A percentile compares a stretch with the other conserved stretches of the same genome.
Evolutionary conservation across 345 rosid genomes (phyloP).

Genomic region (Linum tenue): DNA sequence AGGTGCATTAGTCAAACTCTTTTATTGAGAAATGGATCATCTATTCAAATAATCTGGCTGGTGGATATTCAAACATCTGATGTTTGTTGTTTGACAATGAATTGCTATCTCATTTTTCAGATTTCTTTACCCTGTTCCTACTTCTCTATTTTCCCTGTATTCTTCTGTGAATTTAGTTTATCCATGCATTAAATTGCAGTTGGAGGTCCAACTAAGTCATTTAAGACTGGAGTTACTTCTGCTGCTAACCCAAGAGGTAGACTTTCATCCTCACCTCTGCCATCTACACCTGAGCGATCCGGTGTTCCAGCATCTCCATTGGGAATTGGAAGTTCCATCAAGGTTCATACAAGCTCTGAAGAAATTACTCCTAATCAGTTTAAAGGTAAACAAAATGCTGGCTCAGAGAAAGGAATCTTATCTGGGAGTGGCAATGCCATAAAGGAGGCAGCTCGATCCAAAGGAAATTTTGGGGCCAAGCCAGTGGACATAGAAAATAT

Average conservation of each 20-base stretch:
- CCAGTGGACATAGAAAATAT: slow-evolving; percentile 54
- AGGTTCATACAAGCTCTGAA: slow-evolving; percentile 31
- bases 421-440: slow-evolving; percentile 27
- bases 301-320: slow-evolving; percentile 42
- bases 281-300: slow-evolving; percentile 49
- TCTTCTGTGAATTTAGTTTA: slow-evolving; percentile 2
- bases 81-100: neutral
- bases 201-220: slow-evolving; percentile 39
- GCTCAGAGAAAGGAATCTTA: slow-evolving; percentile 46
- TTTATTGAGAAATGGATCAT: neutral
- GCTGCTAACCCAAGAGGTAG: slow-evolving; percentile 39
- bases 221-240: slow-evolving; percentile 40
- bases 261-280: slow-evolving; percentile 61
- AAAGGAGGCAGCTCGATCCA: slow-evolving; percentile 36
- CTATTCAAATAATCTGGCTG: slow-evolving; percentile 5
- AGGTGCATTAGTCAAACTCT: slow-evolving; percentile 34
- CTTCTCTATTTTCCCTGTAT: neutral
- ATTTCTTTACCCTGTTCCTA: neutral
- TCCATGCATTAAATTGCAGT: slow-evolving; percentile 22
- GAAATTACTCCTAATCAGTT: slow-evolving; percentile 27
- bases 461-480: slow-evolving; percentile 34
- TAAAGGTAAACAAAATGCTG: slow-evolving; percentile 42
- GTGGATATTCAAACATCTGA: slow-evolving; percentile 16
- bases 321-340: slow-evolving; percentile 39
- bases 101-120: neutral